Conservation (phyloP, 1,139 yeast species). For the Candida albicans region DNA sequence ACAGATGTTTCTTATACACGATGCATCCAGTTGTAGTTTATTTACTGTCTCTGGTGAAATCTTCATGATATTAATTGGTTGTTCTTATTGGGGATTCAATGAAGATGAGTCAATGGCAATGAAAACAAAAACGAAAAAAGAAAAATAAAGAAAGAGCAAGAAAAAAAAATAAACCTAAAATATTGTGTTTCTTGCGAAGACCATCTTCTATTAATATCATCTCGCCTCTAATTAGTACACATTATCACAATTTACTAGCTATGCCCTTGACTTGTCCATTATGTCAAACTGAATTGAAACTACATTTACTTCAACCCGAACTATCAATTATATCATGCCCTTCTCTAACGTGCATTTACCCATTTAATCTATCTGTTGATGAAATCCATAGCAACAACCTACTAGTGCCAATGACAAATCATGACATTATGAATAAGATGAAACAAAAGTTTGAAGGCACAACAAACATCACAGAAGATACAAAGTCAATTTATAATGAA, state of each 20-base stretch:
- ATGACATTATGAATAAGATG: slow-evolving; percentile 30
- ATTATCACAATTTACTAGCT: too few relatives aligned
- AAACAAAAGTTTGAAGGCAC: slow-evolving; percentile 21
- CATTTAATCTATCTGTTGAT: slow-evolving; percentile 30
- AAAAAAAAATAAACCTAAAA: too few relatives aligned
- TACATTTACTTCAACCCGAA: slow-evolving; percentile 29
- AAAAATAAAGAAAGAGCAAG: neutral
- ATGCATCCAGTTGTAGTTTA: slow-evolving; percentile 67
- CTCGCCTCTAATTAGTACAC: too few relatives aligned
- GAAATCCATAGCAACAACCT: slow-evolving; percentile 27
- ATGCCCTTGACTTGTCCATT: slow-evolving; percentile 24
- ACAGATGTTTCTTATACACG: slow-evolving; percentile 82
- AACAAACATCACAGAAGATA: slow-evolving; percentile 24
- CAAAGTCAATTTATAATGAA: slow-evolving; percentile 31
- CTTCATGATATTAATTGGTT: slow-evolving; percentile 32
- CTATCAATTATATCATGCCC: slow-evolving; percentile 31
- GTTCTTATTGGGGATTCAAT: too few relatives aligned
- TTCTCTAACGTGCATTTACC: slow-evolving; percentile 28
- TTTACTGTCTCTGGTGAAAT: slow-evolving; percentile 63
- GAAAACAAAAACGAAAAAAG: neutral
- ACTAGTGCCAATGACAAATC: slow-evolving; percentile 21
- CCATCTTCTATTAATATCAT: too few relatives aligned
- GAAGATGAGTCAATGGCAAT: slow-evolving; percentile 2
- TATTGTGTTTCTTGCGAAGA: too few relatives aligned
- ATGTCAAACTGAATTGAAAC: slow-evolving; percentile 24